Base-by-base conservation (phyloP, 2,329 filamentous ascomycete genomes). In the Aurifilum marmelostoma region DNA sequence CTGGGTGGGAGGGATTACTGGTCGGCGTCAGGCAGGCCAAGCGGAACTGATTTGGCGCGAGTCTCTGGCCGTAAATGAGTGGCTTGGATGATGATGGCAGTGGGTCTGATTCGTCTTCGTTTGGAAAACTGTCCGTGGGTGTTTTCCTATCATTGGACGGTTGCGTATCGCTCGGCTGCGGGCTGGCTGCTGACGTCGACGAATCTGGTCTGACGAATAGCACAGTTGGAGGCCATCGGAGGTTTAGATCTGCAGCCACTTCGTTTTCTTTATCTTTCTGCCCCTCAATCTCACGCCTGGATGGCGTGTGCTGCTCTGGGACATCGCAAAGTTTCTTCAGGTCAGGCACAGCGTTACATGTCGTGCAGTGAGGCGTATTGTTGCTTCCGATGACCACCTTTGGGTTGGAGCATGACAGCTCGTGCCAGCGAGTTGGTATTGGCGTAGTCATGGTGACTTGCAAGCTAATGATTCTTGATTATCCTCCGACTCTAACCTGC, bases 1-100 rank as follows among this genome's bases (percentile, higher is more conserved):
- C 29, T 12, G 69, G 71, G 2, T 34, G 37, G 1, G 29, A 37
- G 1, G 14, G 16, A 16, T 58, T 27, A 6, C 27, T 14, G 56
- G 21, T 11, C 6, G 16, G 39, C 1, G 8, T 18, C 2, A 66
- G 39, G 56, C 27, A 61, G 21, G 50, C 47, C 14, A 66, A 39
- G n/a, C 65, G 56, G 9, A 66, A 61, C 16, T 61, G 56, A 11
- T 27, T 37, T 11, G 65, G 52, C 52, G 52, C 52, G 12, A 56
- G 52, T 8, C 24, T 16, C 52, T 56, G 24, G 52, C 52, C 52
- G 14, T 56, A 56, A 5, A 56, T 56, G 27, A 56, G 24, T 7
- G 52, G 32, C 12, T 29, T 4, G 9, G 12, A 29, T 7, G 52
- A 8, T 27, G 27, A 16, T 8, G 24, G 27, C 12, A 8, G 24